A percentile compares a stretch with the other conserved stretches of the same genome.
These are phyloP conservation scores for Vigna reflexopilosa DNA, from an alignment of 306 rosid species.

Conservation along the genomic window DNA sequence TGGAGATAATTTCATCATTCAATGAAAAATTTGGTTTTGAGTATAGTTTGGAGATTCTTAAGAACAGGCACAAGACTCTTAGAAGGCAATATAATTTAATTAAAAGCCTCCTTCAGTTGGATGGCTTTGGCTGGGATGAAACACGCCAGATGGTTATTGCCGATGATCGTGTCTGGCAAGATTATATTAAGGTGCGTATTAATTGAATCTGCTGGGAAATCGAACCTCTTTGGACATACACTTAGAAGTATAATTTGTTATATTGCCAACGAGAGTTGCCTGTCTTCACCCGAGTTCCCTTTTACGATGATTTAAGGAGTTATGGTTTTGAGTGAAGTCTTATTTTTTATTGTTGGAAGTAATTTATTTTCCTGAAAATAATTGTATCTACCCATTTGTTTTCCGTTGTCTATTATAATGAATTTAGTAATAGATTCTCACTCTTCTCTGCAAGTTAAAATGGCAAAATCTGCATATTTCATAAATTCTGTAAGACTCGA, in stretches of 20 bases:
- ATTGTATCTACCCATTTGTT: slow-evolving; percentile 10
- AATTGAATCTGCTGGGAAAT: slow-evolving; percentile 22
- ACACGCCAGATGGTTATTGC: slow-evolving; percentile 79
- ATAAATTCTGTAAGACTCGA: slow-evolving; percentile 3
- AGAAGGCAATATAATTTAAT: slow-evolving; percentile 72
- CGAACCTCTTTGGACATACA: slow-evolving; percentile 6
- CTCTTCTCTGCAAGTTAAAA: slow-evolving; percentile 14
- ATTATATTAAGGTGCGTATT: slow-evolving; percentile 66
- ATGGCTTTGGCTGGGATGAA: slow-evolving; percentile 87
- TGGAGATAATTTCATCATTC: slow-evolving; percentile 75
- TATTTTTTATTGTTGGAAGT: not conserved
- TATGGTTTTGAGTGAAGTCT: not conserved
- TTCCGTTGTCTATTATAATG: not conserved
- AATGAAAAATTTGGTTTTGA: slow-evolving; percentile 71
- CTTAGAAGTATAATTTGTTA: slow-evolving; percentile 11
- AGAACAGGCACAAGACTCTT: slow-evolving; percentile 78
- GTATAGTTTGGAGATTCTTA: slow-evolving; percentile 72
- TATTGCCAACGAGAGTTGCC: slow-evolving; percentile 12
- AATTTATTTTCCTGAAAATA: slow-evolving; percentile 10
- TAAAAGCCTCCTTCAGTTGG: slow-evolving; percentile 65
- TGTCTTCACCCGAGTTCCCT: slow-evolving; percentile 18
- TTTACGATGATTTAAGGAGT: not conserved
- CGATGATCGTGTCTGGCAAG: slow-evolving; percentile 80
- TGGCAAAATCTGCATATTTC: not conserved
- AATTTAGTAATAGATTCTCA: slow-evolving; percentile 12